Evolutionary conservation across 805 yeast species (phyloP).

Genomic region (Vanderwaltozyma verrucispora): DNA sequence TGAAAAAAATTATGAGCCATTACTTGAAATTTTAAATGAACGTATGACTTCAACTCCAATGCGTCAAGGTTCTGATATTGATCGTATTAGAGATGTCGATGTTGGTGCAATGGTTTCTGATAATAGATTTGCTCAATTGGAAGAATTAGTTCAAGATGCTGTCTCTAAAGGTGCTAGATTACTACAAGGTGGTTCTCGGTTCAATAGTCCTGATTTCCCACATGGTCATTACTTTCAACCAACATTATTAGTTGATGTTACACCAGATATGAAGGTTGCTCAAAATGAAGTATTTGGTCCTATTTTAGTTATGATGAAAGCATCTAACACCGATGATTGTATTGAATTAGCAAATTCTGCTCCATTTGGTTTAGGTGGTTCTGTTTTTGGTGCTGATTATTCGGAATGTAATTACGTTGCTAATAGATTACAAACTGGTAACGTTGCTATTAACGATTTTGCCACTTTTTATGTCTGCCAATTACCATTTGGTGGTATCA

Average conservation of each 20-base stretch:
- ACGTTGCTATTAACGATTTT: slow-evolving; percentile 94
- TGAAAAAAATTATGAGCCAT: slow-evolving; percentile 51
- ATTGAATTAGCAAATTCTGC: slow-evolving; percentile 71
- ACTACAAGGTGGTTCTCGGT: slow-evolving; percentile 71
- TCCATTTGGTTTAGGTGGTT: slow-evolving; percentile 83
- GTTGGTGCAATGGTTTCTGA: slow-evolving; percentile 93
- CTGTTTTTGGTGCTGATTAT: slow-evolving; percentile 69
- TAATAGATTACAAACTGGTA: slow-evolving; percentile 62
- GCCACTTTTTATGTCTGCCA: slow-evolving; percentile 95
- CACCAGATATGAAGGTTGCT: slow-evolving; percentile 67
- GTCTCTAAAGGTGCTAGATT: slow-evolving; percentile 73
- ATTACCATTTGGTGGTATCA: slow-evolving; percentile 92
- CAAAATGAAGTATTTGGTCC: slow-evolving; percentile 95
- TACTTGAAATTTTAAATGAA: slow-evolving; percentile 45
- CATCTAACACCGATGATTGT: slow-evolving; percentile 55
- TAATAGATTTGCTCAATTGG: slow-evolving; percentile 58
- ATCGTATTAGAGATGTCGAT: slow-evolving; percentile 81
- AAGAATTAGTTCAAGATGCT: slow-evolving; percentile 60
- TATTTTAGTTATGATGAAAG: slow-evolving; percentile 68
- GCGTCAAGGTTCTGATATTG: slow-evolving; percentile 84
- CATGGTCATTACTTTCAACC: slow-evolving; percentile 93
- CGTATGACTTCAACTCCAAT: slow-evolving; percentile 44
- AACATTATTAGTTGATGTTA: slow-evolving; percentile 76
- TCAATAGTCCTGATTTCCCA: slow-evolving; percentile 83
- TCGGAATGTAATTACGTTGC: slow-evolving; percentile 52